These are phyloP conservation scores for Corylus americana DNA, from an alignment of 306 rosid species.

Conservation along the genomic window DNA sequence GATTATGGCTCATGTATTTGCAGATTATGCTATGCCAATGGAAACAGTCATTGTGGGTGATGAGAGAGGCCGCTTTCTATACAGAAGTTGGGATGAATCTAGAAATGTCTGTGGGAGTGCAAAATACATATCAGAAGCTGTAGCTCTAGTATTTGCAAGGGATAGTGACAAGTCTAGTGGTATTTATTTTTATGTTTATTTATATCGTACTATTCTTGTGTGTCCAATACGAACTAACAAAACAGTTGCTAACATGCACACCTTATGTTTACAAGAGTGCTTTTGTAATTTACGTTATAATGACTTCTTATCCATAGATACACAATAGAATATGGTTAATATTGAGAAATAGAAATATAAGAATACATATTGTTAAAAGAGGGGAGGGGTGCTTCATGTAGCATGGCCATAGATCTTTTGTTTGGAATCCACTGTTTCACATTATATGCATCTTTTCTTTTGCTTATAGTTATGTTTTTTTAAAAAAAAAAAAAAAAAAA, in stretches of 20 bases:
- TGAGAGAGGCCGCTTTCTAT: conserved; percentile 55
- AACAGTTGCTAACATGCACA: neutral
- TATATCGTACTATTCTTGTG: conserved; percentile 7
- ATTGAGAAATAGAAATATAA: neutral
- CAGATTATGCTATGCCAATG: conserved; percentile 75
- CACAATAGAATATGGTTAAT: neutral
- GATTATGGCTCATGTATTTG: conserved; percentile 16
- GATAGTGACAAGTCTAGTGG: conserved; percentile 58
- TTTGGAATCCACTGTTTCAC: neutral
- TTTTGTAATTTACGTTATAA: too few species aligned
- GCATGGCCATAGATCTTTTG: neutral
- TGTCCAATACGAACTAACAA: neutral
- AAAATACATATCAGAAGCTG: conserved; percentile 44
- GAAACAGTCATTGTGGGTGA: conserved; percentile 80
- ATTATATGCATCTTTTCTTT: neutral
- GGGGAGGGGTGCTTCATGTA: neutral
- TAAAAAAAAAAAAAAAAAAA: too few species aligned
- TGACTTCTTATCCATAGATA: too few species aligned
- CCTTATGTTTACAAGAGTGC: neutral
- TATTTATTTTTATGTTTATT: conserved; percentile 30
- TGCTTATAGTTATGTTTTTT: neutral
- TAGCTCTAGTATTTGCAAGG: conserved; percentile 72
- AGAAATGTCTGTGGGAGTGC: conserved; percentile 37
- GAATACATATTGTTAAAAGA: neutral
- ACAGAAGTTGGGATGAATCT: conserved; percentile 39